Percentiles rank a stretch among this genome's conserved stretches.
phyloP scores from a whole-genome alignment of 2,329 filamentous ascomycete genomes.

The Epichloe festucae region DNA sequence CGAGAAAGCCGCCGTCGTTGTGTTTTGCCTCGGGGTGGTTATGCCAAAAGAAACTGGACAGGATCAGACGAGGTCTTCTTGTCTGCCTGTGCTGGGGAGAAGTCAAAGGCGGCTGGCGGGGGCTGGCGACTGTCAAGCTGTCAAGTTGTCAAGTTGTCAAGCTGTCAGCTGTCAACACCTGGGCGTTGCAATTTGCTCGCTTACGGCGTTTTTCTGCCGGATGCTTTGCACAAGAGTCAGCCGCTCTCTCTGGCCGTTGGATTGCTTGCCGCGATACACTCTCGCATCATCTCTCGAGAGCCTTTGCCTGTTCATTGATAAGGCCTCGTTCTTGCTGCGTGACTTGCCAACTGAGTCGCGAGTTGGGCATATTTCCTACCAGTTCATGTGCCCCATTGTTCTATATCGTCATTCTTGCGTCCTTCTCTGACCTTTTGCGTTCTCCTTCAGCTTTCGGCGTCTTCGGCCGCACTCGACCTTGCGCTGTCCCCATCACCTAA shows the following conservation, averaged over 20 bases:
- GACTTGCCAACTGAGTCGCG: neutral
- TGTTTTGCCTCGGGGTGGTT: too few species aligned
- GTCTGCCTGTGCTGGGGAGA: neutral
- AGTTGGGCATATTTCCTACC: neutral
- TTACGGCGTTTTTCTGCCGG: neutral
- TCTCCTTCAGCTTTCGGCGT: slow-evolving; percentile 56
- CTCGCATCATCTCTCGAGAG: neutral
- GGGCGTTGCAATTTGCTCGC: neutral
- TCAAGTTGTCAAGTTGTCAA: neutral
- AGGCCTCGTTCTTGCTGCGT: neutral
- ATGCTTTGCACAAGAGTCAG: neutral
- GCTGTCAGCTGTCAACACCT: neutral
- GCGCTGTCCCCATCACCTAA: slow-evolving; percentile 56
- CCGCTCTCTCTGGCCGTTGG: neutral
- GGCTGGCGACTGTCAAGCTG: neutral
- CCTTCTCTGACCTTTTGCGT: slow-evolving; percentile 19
- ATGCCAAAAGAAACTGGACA: neutral
- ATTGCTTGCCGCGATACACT: neutral
- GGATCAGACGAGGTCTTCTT: neutral
- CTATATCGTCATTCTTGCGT: slow-evolving; percentile 9
- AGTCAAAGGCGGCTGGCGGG: neutral
- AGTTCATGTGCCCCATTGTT: slow-evolving; percentile 2
- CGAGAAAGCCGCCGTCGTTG: neutral
- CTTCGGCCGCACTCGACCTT: slow-evolving; percentile 69
- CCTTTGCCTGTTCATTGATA: neutral